phyloP scores from a whole-genome alignment of 805 yeast genomes.

The Candida oleophila region DNA sequence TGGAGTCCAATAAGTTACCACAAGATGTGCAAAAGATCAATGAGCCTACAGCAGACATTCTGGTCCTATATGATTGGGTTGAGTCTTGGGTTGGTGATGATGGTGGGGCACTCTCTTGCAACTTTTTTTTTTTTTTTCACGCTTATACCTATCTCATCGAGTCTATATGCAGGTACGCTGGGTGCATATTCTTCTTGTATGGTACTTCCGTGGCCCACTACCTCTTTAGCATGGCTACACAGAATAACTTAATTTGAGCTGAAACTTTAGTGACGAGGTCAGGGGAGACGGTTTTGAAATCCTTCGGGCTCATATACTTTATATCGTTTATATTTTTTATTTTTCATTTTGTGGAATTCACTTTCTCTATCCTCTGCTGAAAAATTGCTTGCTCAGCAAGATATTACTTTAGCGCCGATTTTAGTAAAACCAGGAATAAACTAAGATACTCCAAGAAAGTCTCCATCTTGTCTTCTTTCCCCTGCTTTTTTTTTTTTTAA shows the following conservation, averaged over 20 bases:
- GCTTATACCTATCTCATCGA: not conserved
- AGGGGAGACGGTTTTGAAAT: too few relatives aligned
- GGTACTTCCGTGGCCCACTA: too few relatives aligned
- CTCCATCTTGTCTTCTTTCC: too few relatives aligned
- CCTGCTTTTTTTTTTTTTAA: too few relatives aligned
- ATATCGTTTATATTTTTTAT: not conserved
- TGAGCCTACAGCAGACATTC: conserved; percentile 94
- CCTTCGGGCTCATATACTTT: too few relatives aligned
- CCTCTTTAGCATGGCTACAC: too few relatives aligned
- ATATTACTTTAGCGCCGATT: too few relatives aligned
- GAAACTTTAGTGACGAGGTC: too few relatives aligned
- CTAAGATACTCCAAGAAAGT: too few relatives aligned
- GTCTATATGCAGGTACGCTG: not conserved
- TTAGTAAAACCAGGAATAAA: too few relatives aligned
- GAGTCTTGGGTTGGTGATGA: not conserved
- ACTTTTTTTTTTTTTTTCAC: not conserved
- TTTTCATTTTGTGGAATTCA: not conserved
- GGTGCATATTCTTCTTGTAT: too few relatives aligned
- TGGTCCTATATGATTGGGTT: not conserved
- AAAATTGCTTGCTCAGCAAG: not conserved
- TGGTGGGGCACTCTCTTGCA: not conserved
- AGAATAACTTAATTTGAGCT: too few relatives aligned
- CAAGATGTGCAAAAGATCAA: conserved; percentile 91
- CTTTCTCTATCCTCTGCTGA: not conserved
- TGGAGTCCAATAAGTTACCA: conserved; percentile 83